Base-by-base conservation (phyloP, 1,139 yeast genomes). In the Geotrichum fermentans region DNA sequence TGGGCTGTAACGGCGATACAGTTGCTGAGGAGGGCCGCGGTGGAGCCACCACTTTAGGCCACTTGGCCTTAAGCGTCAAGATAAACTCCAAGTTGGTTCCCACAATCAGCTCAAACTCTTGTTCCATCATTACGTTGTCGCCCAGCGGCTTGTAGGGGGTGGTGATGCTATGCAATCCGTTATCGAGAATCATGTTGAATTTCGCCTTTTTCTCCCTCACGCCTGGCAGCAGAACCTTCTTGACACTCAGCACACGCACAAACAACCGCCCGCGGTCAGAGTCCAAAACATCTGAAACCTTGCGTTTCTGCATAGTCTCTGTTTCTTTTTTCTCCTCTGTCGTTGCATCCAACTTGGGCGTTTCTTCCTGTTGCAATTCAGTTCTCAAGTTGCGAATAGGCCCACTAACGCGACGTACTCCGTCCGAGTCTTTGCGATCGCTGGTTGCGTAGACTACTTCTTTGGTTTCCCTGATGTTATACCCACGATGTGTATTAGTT, bases 31-130 rank as follows among this genome's bases (percentile, higher is more conserved):
- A 6, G 52, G 21, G n/a, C n/a, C n/a, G n/a, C n/a, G n/a, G 21
- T 14, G 32, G 20, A 24, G 34, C 14, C 33, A 40, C 37, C 5
- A 17, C 13, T 42, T 49, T 49, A 83, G 50, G 74, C 77, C 52
- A 80, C 67, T 56, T 75, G 69, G 61, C 75, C 63, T 86, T 87
- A 68, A 90, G 67, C 0, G 97, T 89, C 47, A 92, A 66, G 45
- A 83, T 79, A 52, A 90, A 75, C 56, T 84, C 85, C 47, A 84
- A 71, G 24, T 77, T 74, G 11, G 78, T 79, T 40, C 78, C 79
- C 16, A 86, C 92, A 2, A 87, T 74, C 29, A 88, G 71, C 63
- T 90, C 97, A 64, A 89, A 89, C 62, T 92, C 97, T 61, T 87
- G 90, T 48, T 82, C 81, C 49, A 90, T 72, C 8, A 67, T 53